These are phyloP conservation scores for Pseudocercospora cruenta DNA, from an alignment of 2,329 filamentous ascomycete genomes.

Conservation along the genomic window DNA sequence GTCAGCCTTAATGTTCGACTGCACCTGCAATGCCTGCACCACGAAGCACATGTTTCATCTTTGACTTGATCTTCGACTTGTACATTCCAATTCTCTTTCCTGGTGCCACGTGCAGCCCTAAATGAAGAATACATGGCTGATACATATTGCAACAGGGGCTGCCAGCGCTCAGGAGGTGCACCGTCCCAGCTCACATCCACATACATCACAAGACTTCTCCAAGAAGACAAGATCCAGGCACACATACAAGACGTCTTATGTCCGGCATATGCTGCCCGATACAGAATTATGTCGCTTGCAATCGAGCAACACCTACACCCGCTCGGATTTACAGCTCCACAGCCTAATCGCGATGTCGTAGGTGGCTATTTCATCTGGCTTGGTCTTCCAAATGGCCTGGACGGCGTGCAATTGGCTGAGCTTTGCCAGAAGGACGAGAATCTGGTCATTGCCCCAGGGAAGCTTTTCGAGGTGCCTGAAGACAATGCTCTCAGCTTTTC, in stretches of 20 bases:
- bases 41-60: slow-evolving; percentile 5
- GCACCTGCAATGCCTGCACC: slow-evolving; percentile 1
- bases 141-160: slow-evolving; percentile 44
- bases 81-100: not conserved
- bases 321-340: slow-evolving; percentile 59
- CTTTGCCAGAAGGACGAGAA: slow-evolving; percentile 65
- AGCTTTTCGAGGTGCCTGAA: slow-evolving; percentile 65
- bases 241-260: slow-evolving; percentile 59
- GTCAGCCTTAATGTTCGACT: not conserved
- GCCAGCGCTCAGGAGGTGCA: slow-evolving; percentile 61
- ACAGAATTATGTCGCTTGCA: slow-evolving; percentile 60
- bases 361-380: slow-evolving; percentile 91
- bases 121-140: slow-evolving; percentile 11
- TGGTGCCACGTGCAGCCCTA: not conserved
- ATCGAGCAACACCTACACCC: slow-evolving; percentile 65
- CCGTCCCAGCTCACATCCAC: slow-evolving; percentile 63
- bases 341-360: slow-evolving; percentile 55
- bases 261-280: slow-evolving; percentile 60
- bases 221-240: slow-evolving; percentile 54
- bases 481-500: slow-evolving; percentile 59
- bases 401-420: slow-evolving; percentile 59
- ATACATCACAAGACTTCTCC: slow-evolving; percentile 59
- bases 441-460: slow-evolving; percentile 69
- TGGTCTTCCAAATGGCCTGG: slow-evolving; percentile 59
- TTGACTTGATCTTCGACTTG: not conserved